Evolutionary conservation across 176 grass and related monocot genomes (phyloP).

Genomic region (Tillandsia leiboldiana): DNA sequence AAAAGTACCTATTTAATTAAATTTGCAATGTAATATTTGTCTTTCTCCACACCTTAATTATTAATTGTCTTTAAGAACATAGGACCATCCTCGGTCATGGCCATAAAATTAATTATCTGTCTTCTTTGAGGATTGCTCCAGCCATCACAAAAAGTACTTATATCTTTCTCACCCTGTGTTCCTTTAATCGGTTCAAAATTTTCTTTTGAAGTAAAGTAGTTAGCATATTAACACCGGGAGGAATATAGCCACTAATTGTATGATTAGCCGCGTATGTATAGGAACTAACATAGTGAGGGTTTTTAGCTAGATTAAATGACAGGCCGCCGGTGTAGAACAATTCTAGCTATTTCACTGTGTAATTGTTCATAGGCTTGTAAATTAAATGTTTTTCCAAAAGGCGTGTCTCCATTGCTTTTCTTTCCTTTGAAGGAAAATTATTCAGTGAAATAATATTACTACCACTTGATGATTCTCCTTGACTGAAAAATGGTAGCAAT

Average conservation of each 20-base stretch:
- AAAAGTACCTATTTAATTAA: not conserved
- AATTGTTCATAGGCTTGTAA: not conserved
- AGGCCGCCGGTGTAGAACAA: too few species aligned
- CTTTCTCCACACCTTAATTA: conserved; percentile 2
- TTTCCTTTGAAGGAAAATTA: not conserved
- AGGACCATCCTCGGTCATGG: not conserved
- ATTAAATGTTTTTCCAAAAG: not conserved
- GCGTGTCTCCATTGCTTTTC: not conserved
- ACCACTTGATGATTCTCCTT: not conserved
- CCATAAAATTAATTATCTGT: conserved; percentile 12
- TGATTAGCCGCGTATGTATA: not conserved
- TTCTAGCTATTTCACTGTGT: not conserved
- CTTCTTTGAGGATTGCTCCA: not conserved
- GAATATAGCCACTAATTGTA: not conserved
- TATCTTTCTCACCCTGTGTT: not conserved
- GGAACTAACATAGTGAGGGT: not conserved
- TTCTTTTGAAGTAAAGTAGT: conserved; percentile 11
- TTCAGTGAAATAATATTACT: not conserved
- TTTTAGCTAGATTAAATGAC: not conserved
- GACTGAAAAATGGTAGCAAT: too few species aligned
- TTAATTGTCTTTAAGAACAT: not conserved
- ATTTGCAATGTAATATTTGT: not conserved
- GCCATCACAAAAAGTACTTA: conserved; percentile 10
- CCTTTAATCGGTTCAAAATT: conserved; percentile 2
- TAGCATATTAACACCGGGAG: conserved; percentile 1